These are phyloP conservation scores for Sicyos baderoa DNA, from an alignment of 306 rosid genomes.

Conservation along the genomic window DNA sequence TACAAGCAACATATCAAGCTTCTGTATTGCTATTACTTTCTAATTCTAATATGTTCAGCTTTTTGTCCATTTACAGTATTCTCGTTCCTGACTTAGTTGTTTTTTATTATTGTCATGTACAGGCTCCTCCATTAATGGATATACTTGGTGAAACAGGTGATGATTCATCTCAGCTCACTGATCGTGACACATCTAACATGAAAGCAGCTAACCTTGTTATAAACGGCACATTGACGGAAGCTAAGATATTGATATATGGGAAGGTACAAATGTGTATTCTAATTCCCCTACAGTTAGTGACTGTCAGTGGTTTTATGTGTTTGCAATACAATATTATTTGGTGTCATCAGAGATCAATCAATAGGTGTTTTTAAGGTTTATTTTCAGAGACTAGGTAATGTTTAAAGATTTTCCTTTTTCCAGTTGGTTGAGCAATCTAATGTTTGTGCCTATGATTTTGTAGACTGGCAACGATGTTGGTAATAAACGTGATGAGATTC, in stretches of 20 bases:
- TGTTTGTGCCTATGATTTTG: constrained; percentile 24
- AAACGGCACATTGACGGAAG: constrained; percentile 74
- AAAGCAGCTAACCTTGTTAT: constrained; percentile 72
- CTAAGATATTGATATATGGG: constrained; percentile 71
- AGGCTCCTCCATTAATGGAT: constrained; percentile 66
- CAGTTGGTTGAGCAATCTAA: constrained; percentile 13
- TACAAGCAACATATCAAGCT: constrained; percentile 92
- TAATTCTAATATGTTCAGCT: constrained; percentile 5
- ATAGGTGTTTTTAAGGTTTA: not conserved
- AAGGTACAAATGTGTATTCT: constrained; percentile 45
- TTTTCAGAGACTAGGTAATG: not conserved
- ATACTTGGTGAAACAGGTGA: constrained; percentile 40
- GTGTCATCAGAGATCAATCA: constrained; percentile 1
- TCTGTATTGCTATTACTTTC: constrained; percentile 47
- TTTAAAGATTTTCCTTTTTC: not conserved
- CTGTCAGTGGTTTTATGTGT: not conserved
- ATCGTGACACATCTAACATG: constrained; percentile 27
- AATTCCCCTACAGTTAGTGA: constrained; percentile 9
- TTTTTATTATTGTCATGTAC: constrained; percentile 26
- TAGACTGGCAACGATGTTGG: constrained; percentile 48
- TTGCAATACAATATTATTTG: not conserved
- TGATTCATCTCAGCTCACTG: constrained; percentile 30
- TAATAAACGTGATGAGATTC: constrained; percentile 52
- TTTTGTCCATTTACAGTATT: constrained; percentile 11
- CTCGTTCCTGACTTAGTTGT: constrained; percentile 16